phyloP scores from a whole-genome alignment of 768 basidiomycete genomes.

The Trametes sanguinea region DNA sequence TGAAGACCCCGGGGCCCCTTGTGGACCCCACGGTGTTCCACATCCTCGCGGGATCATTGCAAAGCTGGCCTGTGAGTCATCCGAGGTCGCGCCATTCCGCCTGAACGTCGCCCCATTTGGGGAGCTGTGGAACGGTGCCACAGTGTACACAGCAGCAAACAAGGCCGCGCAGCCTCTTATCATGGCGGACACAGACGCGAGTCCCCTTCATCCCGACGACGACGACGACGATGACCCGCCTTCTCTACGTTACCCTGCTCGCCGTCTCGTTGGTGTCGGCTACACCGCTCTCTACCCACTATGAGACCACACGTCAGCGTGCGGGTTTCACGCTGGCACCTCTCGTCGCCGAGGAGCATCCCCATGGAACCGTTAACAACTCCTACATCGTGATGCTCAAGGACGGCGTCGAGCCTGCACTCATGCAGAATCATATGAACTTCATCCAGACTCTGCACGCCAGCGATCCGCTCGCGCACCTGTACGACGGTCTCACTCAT shows the following conservation, averaged over 20 bases:
- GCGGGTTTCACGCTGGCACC: conserved; percentile 61
- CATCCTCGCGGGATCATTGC: no score
- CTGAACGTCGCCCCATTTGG: conserved; percentile 11
- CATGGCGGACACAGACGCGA: neutral
- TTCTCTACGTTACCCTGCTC: conserved; percentile 38
- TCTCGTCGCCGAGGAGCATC: conserved; percentile 56
- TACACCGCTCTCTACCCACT: conserved; percentile 48
- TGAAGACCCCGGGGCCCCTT: no score
- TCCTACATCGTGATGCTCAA: conserved; percentile 95
- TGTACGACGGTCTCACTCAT: conserved; percentile 62
- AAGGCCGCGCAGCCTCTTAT: conserved; percentile 26
- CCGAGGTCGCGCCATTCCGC: neutral
- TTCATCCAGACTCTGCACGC: conserved; percentile 69
- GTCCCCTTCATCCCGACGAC: conserved; percentile 16
- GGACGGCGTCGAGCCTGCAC: conserved; percentile 55
- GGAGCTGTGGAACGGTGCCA: conserved; percentile 13
- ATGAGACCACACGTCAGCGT: conserved; percentile 37
- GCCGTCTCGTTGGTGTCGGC: conserved; percentile 44
- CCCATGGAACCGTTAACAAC: conserved; percentile 77
- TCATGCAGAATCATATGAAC: conserved; percentile 77
- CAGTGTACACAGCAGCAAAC: conserved; percentile 24
- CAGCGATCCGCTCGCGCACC: conserved; percentile 50
- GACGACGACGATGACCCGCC: conserved; percentile 30
- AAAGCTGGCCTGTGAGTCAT: no score
- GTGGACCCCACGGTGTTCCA: no score